Percentiles rank a stretch among this genome's conserved stretches.
phyloP scores from a whole-genome alignment of 2,329 filamentous ascomycete genomes.

The Stachybotrys elegans region DNA sequence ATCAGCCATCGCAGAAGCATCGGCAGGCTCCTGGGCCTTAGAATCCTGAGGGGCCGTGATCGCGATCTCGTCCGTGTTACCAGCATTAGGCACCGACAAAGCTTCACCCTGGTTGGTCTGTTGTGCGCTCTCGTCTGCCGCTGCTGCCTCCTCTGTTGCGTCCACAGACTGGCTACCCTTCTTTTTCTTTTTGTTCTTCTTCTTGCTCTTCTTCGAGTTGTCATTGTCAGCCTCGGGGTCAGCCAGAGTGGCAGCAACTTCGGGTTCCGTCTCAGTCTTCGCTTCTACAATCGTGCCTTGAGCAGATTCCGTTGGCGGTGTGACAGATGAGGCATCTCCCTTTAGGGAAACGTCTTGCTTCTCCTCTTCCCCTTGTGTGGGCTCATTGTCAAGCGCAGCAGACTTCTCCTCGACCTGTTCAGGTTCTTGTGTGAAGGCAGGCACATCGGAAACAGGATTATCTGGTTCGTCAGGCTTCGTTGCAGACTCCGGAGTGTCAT shows the following conservation, averaged over 20 bases:
- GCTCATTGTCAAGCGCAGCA: neutral
- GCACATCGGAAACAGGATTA: no score
- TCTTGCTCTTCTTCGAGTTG: constrained; percentile 22
- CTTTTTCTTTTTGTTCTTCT: constrained; percentile 33
- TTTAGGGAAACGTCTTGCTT: neutral
- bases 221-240: constrained; percentile 5
- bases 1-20: no score
- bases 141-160: no score
- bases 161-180: constrained; percentile 2
- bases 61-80: no score
- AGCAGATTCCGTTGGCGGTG: neutral
- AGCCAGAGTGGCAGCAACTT: neutral
- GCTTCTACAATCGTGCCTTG: no score
- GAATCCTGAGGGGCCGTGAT: no score
- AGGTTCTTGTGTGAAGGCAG: neutral
- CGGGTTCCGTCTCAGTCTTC: neutral
- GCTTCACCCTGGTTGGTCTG: no score
- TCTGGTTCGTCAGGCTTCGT: neutral
- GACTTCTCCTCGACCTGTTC: neutral
- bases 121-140: no score
- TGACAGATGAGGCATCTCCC: neutral
- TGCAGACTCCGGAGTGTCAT: neutral
- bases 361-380: neutral
- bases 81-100: no score
- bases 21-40: no score